Evolutionary conservation across 768 basidiomycete species (phyloP).

Genomic region (Clitopilus passeckerianus): DNA sequence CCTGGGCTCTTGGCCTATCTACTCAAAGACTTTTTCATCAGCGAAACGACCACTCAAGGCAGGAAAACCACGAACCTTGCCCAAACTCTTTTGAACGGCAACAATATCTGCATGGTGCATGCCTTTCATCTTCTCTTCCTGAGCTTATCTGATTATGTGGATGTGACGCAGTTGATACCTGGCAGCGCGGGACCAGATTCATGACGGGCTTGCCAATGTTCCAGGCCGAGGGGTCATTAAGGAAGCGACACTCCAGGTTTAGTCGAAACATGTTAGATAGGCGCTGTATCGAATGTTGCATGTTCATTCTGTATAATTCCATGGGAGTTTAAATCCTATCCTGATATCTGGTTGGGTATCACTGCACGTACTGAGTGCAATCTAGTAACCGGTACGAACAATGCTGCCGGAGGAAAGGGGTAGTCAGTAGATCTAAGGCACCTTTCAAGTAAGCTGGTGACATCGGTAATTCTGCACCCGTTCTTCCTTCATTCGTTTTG

Average conservation of each 20-base stretch:
- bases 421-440: neutral
- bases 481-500: neutral
- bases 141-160: neutral
- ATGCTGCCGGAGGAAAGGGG: neutral
- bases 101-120: constrained; percentile 94
- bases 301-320: too few species aligned
- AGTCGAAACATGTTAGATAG: too few species aligned
- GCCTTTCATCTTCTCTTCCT: neutral
- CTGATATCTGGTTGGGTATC: too few species aligned
- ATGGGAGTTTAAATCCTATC: too few species aligned
- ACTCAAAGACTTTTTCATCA: constrained; percentile 20
- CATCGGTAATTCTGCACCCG: neutral
- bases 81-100: constrained; percentile 89
- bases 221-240: neutral
- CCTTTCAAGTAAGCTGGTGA: neutral
- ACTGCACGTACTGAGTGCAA: too few species aligned
- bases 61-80: constrained; percentile 76
- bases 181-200: constrained; percentile 64
- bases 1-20: neutral
- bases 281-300: too few species aligned
- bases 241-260: too few species aligned
- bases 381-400: neutral
- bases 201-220: neutral
- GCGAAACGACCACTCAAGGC: constrained; percentile 83
- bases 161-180: constrained; percentile 50